Evolutionary conservation across 164 flowering plant genomes (phyloP), one percentile per base, ranked within the genome.

Genomic region (Aristolochia fimbriata): DNA sequence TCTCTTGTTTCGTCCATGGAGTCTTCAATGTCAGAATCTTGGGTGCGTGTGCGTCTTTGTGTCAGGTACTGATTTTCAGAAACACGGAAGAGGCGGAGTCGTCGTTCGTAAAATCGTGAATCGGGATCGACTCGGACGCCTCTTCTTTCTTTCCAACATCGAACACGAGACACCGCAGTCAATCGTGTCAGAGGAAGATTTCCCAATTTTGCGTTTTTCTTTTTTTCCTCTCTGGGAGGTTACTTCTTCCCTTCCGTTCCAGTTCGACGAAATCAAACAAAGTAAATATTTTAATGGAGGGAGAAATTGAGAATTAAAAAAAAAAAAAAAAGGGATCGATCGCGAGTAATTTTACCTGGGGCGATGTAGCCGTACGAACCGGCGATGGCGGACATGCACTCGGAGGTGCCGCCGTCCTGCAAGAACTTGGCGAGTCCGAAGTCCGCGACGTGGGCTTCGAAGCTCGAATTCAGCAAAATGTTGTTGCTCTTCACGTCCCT

Each of bases 301-400:
- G 30, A 27, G 30, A 27, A 27, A 27, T 2, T 27, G 2, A n/a
- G n/a, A n/a, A 27, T 27, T 27, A 30, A n/a, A 27, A 33, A 62
- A 62, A 8, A n/a, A 7, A 60, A 15, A 47, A 51, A 41, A 62
- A 25, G 52, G 19, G 6, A 31, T 16, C 22, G n/a, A 47, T 17
- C 15, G 55, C 21, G 47, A 15, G 72, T 74, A 37, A n/a, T n/a
- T n/a, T n/a, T 72, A 86, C 92, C 92, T 22, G 93, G 93, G 6
- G 98, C 98, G 49, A 92, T 92, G 79, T 92, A 91, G 68, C 98
- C 98, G 62, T 92, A 92, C 5, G 98, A 92, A 2, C 98, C 98
- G 0, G 96, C 98, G 62, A 92, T 74, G 1, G 88, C 91, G 4
- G 98, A 91, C 93, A 88, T 86, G 74, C 86, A 82, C 60, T 86